Percentiles rank a stretch among this genome's conserved stretches.
Conservation (phyloP, 2,329 filamentous ascomycete genomes). For the Aspergillus latus region DNA sequence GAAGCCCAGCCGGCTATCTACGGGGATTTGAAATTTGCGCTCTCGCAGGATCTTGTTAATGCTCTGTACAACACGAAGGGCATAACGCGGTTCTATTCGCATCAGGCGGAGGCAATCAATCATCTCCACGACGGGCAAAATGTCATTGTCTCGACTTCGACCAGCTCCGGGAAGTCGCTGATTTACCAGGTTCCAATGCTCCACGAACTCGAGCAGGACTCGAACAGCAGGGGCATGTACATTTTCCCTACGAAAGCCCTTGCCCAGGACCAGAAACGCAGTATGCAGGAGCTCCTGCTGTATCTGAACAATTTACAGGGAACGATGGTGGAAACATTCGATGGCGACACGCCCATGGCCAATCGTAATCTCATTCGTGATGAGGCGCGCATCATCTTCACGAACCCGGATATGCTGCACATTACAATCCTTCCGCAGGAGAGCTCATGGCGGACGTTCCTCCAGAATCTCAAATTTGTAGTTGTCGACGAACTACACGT, state of each 20-base stretch:
- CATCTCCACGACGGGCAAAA: constrained; percentile 76
- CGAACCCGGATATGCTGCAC: constrained; percentile 97
- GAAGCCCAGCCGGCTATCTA: constrained; percentile 79
- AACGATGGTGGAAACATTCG: constrained; percentile 84
- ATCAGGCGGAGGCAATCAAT: constrained; percentile 94
- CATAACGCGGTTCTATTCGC: constrained; percentile 83
- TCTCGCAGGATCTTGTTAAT: constrained; percentile 93
- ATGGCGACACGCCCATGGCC: constrained; percentile 86
- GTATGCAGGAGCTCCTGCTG: constrained; percentile 76
- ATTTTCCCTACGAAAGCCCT: constrained; percentile 97
- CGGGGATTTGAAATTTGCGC: constrained; percentile 77
- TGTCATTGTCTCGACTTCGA: constrained; percentile 91
- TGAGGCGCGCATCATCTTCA: constrained; percentile 89
- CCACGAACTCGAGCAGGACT: constrained; percentile 77
- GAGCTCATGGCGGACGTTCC: constrained; percentile 79
- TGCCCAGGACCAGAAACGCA: constrained; percentile 89
- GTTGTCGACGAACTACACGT: constrained; percentile 92
- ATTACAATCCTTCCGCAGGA: constrained; percentile 92
- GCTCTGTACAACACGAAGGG: constrained; percentile 88
- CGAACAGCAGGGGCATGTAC: constrained; percentile 82
- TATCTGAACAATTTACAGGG: constrained; percentile 78
- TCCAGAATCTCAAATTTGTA: constrained; percentile 87
- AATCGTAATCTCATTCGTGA: constrained; percentile 79
- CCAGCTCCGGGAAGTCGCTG: constrained; percentile 94
- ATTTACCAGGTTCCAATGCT: constrained; percentile 96